phyloP scores from a whole-genome alignment of 768 basidiomycete species.

The Leucocoprinus leucothites region DNA sequence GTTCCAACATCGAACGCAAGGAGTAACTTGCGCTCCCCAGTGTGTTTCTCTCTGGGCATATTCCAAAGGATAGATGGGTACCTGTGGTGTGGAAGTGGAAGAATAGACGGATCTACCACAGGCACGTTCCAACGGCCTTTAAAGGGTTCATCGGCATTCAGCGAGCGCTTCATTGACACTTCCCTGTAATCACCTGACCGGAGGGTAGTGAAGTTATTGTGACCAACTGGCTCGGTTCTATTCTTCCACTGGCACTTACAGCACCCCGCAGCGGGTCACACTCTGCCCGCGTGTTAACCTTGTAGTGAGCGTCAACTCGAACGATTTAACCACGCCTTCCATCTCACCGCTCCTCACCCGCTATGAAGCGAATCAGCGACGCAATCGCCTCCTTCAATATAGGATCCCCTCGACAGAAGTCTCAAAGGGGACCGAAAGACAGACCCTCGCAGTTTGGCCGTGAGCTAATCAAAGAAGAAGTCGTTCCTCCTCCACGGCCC shows the following conservation, averaged over 20 bases:
- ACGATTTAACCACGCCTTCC: no score
- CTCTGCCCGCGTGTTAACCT: no score
- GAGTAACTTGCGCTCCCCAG: slow-evolving; percentile 11
- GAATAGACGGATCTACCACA: not conserved
- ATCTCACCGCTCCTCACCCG: not conserved
- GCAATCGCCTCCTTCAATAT: not conserved
- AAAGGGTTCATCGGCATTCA: not conserved
- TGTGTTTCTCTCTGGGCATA: slow-evolving; percentile 9
- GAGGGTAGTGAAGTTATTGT: no score
- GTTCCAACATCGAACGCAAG: slow-evolving; percentile 17
- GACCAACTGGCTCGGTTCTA: no score
- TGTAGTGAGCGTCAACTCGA: no score
- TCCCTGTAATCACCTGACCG: not conserved
- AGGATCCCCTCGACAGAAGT: not conserved
- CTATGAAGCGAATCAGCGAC: not conserved
- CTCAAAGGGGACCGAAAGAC: not conserved
- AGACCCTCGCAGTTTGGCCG: not conserved
- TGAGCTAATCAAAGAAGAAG: not conserved
- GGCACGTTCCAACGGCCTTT: not conserved
- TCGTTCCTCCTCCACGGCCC: not conserved
- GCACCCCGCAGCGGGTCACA: no score
- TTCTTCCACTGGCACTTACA: no score
- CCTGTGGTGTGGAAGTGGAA: not conserved
- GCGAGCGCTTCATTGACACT: no score
- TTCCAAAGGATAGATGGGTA: not conserved